Evolutionary conservation across 129 eudicot genomes (phyloP).

Genomic region (Helianthus annuus): DNA sequence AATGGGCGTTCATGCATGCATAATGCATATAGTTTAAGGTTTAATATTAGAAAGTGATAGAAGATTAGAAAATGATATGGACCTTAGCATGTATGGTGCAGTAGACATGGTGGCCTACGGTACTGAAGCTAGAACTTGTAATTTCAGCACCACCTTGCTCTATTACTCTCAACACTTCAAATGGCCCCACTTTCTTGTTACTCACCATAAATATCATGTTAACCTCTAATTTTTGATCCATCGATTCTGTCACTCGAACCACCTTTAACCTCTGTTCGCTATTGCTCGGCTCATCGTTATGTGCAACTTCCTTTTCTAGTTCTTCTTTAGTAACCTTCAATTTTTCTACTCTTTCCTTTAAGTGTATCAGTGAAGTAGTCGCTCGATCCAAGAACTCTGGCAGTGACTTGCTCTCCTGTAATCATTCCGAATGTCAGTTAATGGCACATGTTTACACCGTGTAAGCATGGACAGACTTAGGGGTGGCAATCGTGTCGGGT

Average conservation of each 20-base stretch:
- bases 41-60: neutral
- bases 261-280: conserved; percentile 2
- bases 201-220: conserved; percentile 13
- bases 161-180: conserved; percentile 12
- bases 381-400: conserved; percentile 29
- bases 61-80: neutral
- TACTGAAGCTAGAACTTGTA: conserved; percentile 12
- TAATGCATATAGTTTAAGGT: neutral
- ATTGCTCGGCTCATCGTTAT: neutral
- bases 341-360: conserved; percentile 19
- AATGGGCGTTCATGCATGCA: neutral
- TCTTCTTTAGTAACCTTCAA: conserved; percentile 20
- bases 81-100: conserved; percentile 32
- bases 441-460: no score
- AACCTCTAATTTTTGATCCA: conserved; percentile 13
- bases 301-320: neutral
- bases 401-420: conserved; percentile 21
- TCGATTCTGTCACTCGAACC: conserved; percentile 10
- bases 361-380: neutral
- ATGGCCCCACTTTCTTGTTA: conserved; percentile 16
- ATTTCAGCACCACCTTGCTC: conserved; percentile 29
- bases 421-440: no score
- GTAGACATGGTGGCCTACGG: conserved; percentile 3
- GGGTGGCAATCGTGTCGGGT: no score
- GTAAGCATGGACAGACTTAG: no score